A percentile compares a stretch with the other conserved stretches of the same genome.
Conservation (phyloP, 495 filamentous ascomycete species). For the Penicillium arizonense region DNA sequence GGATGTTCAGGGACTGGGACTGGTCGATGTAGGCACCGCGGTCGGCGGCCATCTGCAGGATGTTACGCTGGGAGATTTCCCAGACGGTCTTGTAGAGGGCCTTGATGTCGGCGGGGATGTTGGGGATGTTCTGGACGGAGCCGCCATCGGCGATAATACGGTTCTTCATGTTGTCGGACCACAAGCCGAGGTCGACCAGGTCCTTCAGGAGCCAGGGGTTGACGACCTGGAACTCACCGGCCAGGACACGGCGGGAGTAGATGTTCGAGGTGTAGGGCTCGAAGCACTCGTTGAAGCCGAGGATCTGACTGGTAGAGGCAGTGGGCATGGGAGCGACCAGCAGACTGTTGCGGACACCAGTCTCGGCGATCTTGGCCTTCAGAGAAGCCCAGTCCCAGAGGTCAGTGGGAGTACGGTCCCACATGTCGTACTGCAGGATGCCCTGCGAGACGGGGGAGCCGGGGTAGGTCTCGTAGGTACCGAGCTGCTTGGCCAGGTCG, state of each 20-base stretch:
- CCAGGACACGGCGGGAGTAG: slow-evolving; percentile 96
- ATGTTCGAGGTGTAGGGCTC: slow-evolving; percentile 99
- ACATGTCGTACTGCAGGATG: slow-evolving; percentile 98
- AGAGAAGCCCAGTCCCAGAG: slow-evolving; percentile 95
- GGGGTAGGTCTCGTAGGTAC: slow-evolving; percentile 84
- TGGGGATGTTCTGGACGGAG: slow-evolving; percentile 93
- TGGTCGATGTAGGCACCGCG: slow-evolving; percentile 98
- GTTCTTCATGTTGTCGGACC: slow-evolving; percentile 99
- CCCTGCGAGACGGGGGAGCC: slow-evolving; percentile 94
- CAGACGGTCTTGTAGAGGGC: slow-evolving; percentile 98
- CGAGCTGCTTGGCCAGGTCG: slow-evolving; percentile 77
- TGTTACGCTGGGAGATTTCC: slow-evolving; percentile 96
- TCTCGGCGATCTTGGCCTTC: slow-evolving; percentile 85
- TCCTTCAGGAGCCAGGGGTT: slow-evolving; percentile 99
- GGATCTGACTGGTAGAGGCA: slow-evolving; percentile 91
- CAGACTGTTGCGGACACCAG: slow-evolving; percentile 91
- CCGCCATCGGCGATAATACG: slow-evolving; percentile 97
- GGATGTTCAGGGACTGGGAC: slow-evolving; percentile 98
- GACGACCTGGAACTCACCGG: slow-evolving; percentile 98
- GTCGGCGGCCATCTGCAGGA: slow-evolving; percentile 97
- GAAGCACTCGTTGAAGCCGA: slow-evolving; percentile 99
- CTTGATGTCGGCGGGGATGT: slow-evolving; percentile 95
- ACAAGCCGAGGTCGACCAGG: slow-evolving; percentile 94
- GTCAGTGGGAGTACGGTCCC: slow-evolving; percentile 86
- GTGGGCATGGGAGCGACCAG: slow-evolving; percentile 98